Percentiles rank a stretch among this genome's conserved stretches.
Conservation (phyloP, 2,329 filamentous ascomycete genomes). For the Colletotrichum graminicola region DNA sequence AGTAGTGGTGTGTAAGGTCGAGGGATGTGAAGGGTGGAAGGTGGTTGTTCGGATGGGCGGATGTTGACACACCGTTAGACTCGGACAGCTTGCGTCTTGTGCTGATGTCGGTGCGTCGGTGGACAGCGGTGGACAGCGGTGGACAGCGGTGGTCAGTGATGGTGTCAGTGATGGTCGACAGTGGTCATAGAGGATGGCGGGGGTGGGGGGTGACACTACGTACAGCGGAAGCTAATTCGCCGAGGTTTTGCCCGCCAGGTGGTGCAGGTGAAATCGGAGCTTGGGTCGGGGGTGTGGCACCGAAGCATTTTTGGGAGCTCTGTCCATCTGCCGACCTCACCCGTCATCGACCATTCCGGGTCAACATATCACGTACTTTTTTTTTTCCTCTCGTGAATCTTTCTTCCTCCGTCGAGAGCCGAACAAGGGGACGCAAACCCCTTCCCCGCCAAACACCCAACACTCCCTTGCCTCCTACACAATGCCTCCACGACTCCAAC, state of each 20-base stretch:
- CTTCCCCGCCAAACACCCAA: background rate
- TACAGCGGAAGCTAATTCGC: conserved; percentile 9
- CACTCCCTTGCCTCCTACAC: conserved; percentile 3
- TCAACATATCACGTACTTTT: conserved; percentile 11
- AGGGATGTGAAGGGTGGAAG: background rate
- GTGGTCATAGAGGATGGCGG: conserved; percentile 25
- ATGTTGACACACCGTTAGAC: background rate
- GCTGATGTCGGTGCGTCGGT: conserved; percentile 8
- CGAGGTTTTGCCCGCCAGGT: conserved; percentile 35
- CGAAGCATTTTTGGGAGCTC: conserved; percentile 34
- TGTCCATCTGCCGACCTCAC: conserved; percentile 34
- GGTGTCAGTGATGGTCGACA: background rate
- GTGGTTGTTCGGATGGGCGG: background rate
- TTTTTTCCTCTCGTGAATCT: background rate
- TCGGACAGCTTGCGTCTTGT: conserved; percentile 11
- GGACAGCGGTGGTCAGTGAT: background rate
- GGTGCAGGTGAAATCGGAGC: conserved; percentile 19
- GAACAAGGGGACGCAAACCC: background rate
- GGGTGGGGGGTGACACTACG: conserved; percentile 1
- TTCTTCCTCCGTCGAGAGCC: background rate
- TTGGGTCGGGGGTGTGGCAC: conserved; percentile 17
- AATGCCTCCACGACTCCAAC: conserved; percentile 50
- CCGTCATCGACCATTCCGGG: background rate
- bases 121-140: background rate
- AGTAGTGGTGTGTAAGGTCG: background rate